phyloP scores from a whole-genome alignment of 2,329 filamentous ascomycete genomes.

The Ophiostoma fasciatum region DNA sequence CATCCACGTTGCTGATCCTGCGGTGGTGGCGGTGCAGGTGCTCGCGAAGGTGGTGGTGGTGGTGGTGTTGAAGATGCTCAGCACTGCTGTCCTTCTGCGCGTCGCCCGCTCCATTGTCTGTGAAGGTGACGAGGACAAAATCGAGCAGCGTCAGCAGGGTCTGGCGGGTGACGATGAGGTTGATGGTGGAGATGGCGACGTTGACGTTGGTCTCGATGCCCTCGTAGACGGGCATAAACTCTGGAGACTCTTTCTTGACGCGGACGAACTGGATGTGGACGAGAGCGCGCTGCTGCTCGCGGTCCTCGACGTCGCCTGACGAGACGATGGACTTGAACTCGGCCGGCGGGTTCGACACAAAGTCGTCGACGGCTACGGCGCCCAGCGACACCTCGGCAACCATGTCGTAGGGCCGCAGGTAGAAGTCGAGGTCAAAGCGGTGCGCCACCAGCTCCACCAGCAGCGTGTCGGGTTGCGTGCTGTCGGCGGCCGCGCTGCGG shows the following conservation, averaged over 20 bases:
- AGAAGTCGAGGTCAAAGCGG: constrained; percentile 75
- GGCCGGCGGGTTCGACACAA: constrained; percentile 73
- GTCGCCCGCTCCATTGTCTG: constrained; percentile 32
- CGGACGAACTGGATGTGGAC: constrained; percentile 81
- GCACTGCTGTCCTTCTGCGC: constrained; percentile 16
- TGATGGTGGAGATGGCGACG: constrained; percentile 86
- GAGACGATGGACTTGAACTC: constrained; percentile 98
- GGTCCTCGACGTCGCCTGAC: constrained; percentile 58
- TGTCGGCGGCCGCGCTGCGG: constrained; percentile 66
- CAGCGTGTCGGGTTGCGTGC: constrained; percentile 59
- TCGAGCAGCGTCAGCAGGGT: constrained; percentile 86
- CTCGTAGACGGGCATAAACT: constrained; percentile 84
- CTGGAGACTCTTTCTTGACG: constrained; percentile 80
- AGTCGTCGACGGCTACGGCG: constrained; percentile 80
- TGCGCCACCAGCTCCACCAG: constrained; percentile 87
- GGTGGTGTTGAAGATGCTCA: constrained; percentile 22
- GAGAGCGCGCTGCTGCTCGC: constrained; percentile 62
- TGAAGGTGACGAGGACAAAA: constrained; percentile 87
- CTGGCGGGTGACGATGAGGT: constrained; percentile 82
- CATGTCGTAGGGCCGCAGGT: constrained; percentile 82
- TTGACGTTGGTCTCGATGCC: constrained; percentile 89
- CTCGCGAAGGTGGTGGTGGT: not conserved
- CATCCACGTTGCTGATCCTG: constrained; percentile 20
- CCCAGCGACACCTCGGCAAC: constrained; percentile 79
- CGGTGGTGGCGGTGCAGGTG: not conserved